Base-by-base conservation (phyloP, 345 rosid species). In the Syzygium aqueum region DNA sequence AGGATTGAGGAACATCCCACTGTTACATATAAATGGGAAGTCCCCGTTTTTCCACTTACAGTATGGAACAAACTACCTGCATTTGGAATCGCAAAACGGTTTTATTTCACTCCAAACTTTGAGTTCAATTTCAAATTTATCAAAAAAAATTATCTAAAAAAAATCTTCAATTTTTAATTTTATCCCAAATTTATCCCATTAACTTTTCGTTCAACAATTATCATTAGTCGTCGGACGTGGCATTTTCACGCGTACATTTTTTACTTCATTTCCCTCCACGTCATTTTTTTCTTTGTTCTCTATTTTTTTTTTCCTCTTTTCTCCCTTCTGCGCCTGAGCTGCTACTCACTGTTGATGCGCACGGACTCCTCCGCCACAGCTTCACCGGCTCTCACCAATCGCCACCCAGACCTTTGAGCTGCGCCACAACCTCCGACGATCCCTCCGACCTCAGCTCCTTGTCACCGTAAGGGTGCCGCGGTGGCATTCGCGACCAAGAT, bases 31-130 rank as follows among this genome's bases (percentile, higher is more conserved):
- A 85, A 28, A 50, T 37, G 84, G 87, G 67, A 53, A 84, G 77
- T 67, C 53, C 17, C 54, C 65, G n/a, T 82, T 49, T 87, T 90
- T 90, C 94, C 87, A 86, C 88, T 88, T 90, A 77, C 80, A 83
- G 93, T 30, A 92, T 90, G 91, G 73, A 88, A 86, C 91, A 92
- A 17, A 63, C 13, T 86, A 89, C 91, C 91, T 89, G 92, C 91
- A 88, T 90, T 89, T 86, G 92, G 92, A 89, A 84, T 88, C 91
- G 89, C 53, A 86, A 43, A 43, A 43, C 46, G 46, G 46, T 43
- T 6, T 43, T 5, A 43, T 40, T 40, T 6, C 43, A 0, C 43
- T 40, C 4, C 43, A 40, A 40, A 4, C 5, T 40, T 40, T 40
- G 43, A 40, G 43, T 40, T 40, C 43, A 40, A 3, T 40, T 40